Conservation (phyloP, 202 grass and related monocot genomes). For the Carex arenaria region DNA sequence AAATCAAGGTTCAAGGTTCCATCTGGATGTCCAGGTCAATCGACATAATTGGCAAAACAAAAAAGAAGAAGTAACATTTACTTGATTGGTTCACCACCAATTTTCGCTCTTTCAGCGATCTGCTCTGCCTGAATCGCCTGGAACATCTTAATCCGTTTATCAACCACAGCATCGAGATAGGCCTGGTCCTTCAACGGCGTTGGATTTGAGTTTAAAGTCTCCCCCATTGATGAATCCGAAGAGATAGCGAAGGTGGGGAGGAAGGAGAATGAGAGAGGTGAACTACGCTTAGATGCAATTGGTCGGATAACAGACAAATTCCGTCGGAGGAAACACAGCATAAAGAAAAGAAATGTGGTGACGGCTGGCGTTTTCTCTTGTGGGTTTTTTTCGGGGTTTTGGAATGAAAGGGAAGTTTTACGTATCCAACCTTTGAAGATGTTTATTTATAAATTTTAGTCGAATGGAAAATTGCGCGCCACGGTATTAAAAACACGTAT, state of each 20-base stretch:
- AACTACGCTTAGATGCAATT: background rate
- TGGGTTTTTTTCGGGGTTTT: background rate
- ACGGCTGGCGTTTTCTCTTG: background rate
- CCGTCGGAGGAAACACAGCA: slow-evolving; percentile 54
- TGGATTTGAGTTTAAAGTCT: slow-evolving; percentile 7
- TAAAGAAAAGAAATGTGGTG: slow-evolving; percentile 22
- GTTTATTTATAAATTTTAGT: background rate
- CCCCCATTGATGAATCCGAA: slow-evolving; percentile 39
- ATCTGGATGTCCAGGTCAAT: background rate
- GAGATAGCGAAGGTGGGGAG: slow-evolving; percentile 7
- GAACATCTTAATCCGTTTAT: slow-evolving; percentile 58
- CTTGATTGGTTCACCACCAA: slow-evolving; percentile 64
- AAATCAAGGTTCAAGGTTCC: background rate
- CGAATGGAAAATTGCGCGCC: background rate
- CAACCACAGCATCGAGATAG: slow-evolving; percentile 60
- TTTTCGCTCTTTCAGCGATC: slow-evolving; percentile 46
- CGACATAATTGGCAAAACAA: background rate
- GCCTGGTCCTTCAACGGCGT: slow-evolving; percentile 50
- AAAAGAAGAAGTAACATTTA: background rate
- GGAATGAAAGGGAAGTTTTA: background rate
- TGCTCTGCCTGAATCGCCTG: slow-evolving; percentile 58
- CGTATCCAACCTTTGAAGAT: background rate
- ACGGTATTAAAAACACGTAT: background rate
- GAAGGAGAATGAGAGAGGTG: slow-evolving; percentile 22
- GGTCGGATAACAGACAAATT: slow-evolving; percentile 38